Base-by-base conservation (phyloP, 106 monocot genomes). In the Amphibolis antarctica region DNA sequence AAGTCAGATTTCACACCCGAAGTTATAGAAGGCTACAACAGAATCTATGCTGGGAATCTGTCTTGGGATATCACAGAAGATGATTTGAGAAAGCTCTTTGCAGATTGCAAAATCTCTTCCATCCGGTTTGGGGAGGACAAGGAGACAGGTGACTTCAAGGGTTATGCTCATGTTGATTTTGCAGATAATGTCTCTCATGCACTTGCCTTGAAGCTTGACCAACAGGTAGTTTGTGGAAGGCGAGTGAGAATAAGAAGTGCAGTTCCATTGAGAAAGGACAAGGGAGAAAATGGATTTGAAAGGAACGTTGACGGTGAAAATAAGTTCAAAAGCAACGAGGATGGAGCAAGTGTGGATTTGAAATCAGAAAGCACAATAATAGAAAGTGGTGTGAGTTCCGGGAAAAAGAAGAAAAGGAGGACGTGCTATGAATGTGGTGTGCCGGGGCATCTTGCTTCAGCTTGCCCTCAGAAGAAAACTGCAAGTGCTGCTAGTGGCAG, bases 131-230 rank as follows among this genome's bases (percentile, higher is more conserved):
- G 91, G 1, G 82, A 66, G 9, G 91, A 98, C 76, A 87, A 98
- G 56, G 74, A 55, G 45, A 98, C 91, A 0, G 87, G 77, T 13
- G 87, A 98, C 22, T 98, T 98, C 67, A 98, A 85, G 55, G 91
- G 91, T 20, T 98, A 88, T 47, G 98, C 87, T 7, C 98, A 98
- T 43, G 79, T 98, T n/a, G 84, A 88, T 51, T 98, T 98, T 65
- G 15, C 55, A 10, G 91, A 98, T 42, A 66, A 54, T 19, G 61
- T 54, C 1, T 98, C 98, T n/a, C 63, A 88, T 36, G 21, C 72
- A 4, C 51, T 58, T n/a, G 91, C 85, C 1, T 19, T 98, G 70
- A 88, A 91, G 69, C 80, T 96, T 10, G 96, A 96, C 29, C 96
- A 87, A 69, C 61, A 63, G 43, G 54, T 82, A 21, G 74, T 90